Evolutionary conservation across 2,329 filamentous ascomycete species (phyloP), one percentile per base, ranked within the genome.

Genomic region (Pseudocercospora ulei): DNA sequence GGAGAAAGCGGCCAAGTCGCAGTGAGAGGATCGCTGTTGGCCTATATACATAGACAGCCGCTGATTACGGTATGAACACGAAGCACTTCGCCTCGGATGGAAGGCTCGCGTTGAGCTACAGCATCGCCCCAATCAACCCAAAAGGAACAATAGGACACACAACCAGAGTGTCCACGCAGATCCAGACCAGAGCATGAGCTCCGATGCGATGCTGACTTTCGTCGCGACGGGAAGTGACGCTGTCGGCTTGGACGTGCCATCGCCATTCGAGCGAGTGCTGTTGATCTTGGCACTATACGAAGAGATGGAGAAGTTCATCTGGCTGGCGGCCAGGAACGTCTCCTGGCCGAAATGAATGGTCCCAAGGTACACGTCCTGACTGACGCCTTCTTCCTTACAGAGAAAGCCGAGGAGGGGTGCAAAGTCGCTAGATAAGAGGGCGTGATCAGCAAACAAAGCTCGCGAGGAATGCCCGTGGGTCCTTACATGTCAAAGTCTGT

Each of bases 1-100:
- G 34, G 54, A 60, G 23, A 51, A 58, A 41, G 56, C 53, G 8
- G 11, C 30, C 7, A 33, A 33, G 30, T 20, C 30, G n/a, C 30
- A 33, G 30, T 33, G 14, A 33, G n/a, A n/a, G 14, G 5, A 18
- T 2, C 14, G 18, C 8, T 11, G 8, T 19, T n/a, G 16, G 4
- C 9, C 9, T 11, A 31, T n/a, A n/a, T n/a, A n/a, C n/a, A n/a
- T n/a, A n/a, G n/a, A n/a, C n/a, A n/a, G n/a, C n/a, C n/a, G n/a
- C n/a, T n/a, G n/a, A n/a, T n/a, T n/a, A n/a, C n/a, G n/a, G n/a
- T n/a, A n/a, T n/a, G n/a, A n/a, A n/a, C n/a, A n/a, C n/a, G n/a
- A n/a, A n/a, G n/a, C n/a, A n/a, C n/a, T n/a, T n/a, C n/a, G n/a
- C n/a, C n/a, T n/a, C n/a, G n/a, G n/a, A n/a, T n/a, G n/a, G n/a